Evolutionary conservation across 2,329 filamentous ascomycete genomes (phyloP).

Genomic region (Alternaria brassicae): DNA sequence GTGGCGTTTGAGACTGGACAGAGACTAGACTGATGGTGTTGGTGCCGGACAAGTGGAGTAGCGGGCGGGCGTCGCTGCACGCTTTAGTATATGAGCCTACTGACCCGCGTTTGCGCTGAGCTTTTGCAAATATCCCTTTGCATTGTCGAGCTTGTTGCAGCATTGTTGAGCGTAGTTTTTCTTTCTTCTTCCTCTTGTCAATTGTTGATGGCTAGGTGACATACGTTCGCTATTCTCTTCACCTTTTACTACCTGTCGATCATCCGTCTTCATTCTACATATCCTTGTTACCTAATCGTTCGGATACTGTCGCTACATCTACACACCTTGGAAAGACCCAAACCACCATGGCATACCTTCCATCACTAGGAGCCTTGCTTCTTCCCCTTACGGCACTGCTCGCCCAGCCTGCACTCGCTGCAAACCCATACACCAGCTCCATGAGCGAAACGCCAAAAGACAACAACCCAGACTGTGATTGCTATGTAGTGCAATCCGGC

Average conservation of each 20-base stretch:
- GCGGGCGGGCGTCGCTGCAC: conserved; percentile 13
- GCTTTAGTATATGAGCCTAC: conserved; percentile 28
- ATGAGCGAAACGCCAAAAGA: conserved; percentile 41
- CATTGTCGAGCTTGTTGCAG: neutral
- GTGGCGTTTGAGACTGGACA: neutral
- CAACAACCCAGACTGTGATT: conserved; percentile 53
- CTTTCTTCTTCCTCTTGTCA: neutral
- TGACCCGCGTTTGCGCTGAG: conserved; percentile 13
- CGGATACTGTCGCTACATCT: neutral
- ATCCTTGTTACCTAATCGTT: conserved; percentile 12
- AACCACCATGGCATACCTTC: conserved; percentile 26
- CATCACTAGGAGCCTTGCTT: conserved; percentile 29
- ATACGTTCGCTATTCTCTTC: conserved; percentile 14
- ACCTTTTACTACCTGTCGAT: conserved; percentile 13
- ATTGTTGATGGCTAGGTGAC: conserved; percentile 18
- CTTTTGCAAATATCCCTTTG: neutral
- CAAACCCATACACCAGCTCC: conserved; percentile 38
- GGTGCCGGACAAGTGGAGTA: conserved; percentile 15
- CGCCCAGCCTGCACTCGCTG: conserved; percentile 30
- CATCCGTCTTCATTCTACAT: conserved; percentile 3
- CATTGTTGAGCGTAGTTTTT: conserved; percentile 5
- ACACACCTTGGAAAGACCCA: neutral
- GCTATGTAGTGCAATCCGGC: conserved; percentile 56
- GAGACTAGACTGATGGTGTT: neutral
- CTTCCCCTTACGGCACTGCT: conserved; percentile 36